Conservation (phyloP, 2,329 filamentous ascomycete genomes). For the Alternaria solani region DNA sequence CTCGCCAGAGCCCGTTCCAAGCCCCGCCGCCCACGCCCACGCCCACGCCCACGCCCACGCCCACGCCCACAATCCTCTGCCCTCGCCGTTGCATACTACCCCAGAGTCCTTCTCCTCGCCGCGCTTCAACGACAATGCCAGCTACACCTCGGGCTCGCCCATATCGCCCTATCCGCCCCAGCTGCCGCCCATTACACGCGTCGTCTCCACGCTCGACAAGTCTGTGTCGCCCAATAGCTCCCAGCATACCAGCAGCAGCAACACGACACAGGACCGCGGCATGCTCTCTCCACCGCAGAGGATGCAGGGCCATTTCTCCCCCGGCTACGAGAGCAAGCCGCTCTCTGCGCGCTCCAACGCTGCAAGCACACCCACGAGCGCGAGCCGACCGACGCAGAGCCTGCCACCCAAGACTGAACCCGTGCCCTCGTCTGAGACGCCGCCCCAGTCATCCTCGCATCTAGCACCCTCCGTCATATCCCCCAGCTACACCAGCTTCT, state of each 20-base stretch:
- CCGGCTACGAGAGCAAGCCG: conserved; percentile 28
- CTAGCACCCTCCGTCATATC: conserved; percentile 35
- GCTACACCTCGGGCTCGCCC: conserved; percentile 44
- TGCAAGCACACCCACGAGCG: conserved; percentile 41
- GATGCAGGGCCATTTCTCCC: conserved; percentile 28
- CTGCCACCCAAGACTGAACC: conserved; percentile 34
- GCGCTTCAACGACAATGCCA: conserved; percentile 41
- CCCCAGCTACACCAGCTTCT: conserved; percentile 37
- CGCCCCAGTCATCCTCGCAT: conserved; percentile 29
- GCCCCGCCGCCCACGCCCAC: conserved; percentile 35
- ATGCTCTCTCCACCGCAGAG: conserved; percentile 32
- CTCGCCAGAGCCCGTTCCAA: conserved; percentile 43
- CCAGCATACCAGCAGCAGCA: conserved; percentile 14
- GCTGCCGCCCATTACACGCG: conserved; percentile 51
- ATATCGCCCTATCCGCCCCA: conserved; percentile 50
- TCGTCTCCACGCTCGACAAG: conserved; percentile 46
- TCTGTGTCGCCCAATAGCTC: conserved; percentile 22
- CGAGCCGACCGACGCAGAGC: conserved; percentile 39
- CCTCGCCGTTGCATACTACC: conserved; percentile 39
- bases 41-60: conserved; percentile 32
- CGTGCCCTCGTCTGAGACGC: conserved; percentile 23
- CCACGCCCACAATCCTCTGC: conserved; percentile 30
- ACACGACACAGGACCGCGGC: conserved; percentile 21
- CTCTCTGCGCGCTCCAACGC: conserved; percentile 29
- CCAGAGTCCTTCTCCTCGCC: conserved; percentile 42